Evolutionary conservation across 257 asterid species (phyloP), one percentile per base, ranked within the genome.

Genomic region (Nyctanthes arbortristis): DNA sequence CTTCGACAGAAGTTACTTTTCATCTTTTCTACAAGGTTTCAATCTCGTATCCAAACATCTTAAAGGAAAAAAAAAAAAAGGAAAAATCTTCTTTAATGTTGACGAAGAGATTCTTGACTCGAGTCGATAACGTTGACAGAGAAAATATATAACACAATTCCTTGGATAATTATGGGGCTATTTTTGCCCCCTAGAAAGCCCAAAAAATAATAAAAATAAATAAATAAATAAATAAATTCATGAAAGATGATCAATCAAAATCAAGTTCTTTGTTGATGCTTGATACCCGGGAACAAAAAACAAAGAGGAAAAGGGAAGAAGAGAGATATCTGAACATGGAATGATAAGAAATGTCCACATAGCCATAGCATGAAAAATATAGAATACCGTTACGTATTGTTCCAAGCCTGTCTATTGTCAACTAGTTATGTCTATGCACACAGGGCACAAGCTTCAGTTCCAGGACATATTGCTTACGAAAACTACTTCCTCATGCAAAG

Each of bases 401-500:
- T 73, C 59, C 61, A 59, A 62, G 58, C 20, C 35, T 22, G 82
- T 67, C 68, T 74, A 84, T 73, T 84, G 87, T 73, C 80, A 70
- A 77, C 76, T 59, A 79, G 89, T 66, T 79, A 81, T 61, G 67
- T 69, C 80, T 57, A 73, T 76, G 86, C 40, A 57, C 67, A 31
- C 61, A 52, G 77, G 72, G 6, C 65, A 65, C 77, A 35, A 47
- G 31, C 63, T 39, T 66, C 63, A 2, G 43, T 33, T 57, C 74
- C 74, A 73, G 76, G 54, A 37, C 63, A 69, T 63, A 58, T 59
- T 62, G 70, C 75, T 56, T 79, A 84, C 87, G 85, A 81, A 84
- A 84, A 11, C 78, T 77, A 79, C 89, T 71, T 74, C 72, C 77
- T 75, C 75, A 55, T 84, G 89, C 84, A 81, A 84, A 61, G 76